A percentile compares a stretch with the other conserved stretches of the same genome.
Evolutionary conservation across 23 red algal species (phyloP).

Genomic region (Gracilaria gracilis): DNA sequence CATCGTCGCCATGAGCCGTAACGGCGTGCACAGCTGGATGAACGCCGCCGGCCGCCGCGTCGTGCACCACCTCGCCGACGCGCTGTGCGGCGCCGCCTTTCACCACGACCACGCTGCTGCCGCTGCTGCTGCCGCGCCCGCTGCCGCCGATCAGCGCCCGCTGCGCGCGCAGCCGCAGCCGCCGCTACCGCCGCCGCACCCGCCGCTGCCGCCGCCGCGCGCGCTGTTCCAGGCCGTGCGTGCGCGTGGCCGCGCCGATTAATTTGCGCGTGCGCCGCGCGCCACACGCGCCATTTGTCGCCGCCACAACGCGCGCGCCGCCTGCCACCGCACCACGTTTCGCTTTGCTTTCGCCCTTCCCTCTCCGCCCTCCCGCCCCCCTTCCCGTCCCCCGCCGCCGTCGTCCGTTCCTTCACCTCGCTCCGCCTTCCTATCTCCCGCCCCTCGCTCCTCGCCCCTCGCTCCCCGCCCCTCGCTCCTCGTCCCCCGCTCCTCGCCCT

Average conservation of each 20-base stretch:
- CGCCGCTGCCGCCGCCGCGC: background rate
- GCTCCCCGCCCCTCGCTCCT: background rate
- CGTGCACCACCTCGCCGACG: constrained; percentile 68
- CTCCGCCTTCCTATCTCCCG: background rate
- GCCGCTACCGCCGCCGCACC: background rate
- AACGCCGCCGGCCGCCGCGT: constrained; percentile 68
- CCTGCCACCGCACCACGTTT: background rate
- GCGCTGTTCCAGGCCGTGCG: constrained; percentile 8
- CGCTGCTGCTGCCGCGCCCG: no score
- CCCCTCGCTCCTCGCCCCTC: constrained; percentile 17
- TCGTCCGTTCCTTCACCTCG: no score
- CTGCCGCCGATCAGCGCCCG: no score
- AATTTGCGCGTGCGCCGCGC: background rate
- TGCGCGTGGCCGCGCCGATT: no score
- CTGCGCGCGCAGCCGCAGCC: no score
- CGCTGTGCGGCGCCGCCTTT: background rate
- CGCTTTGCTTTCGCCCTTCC: background rate
- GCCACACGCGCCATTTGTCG: no score
- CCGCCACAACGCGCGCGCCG: no score
- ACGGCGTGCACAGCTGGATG: constrained; percentile 66
- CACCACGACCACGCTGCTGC: no score
- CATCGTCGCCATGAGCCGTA: constrained; percentile 73
- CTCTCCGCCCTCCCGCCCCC: background rate
- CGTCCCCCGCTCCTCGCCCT: no score
- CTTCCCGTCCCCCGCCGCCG: background rate